Evolutionary conservation across 257 asterid genomes (phyloP).

Genomic region (Nicotiana knightiana): DNA sequence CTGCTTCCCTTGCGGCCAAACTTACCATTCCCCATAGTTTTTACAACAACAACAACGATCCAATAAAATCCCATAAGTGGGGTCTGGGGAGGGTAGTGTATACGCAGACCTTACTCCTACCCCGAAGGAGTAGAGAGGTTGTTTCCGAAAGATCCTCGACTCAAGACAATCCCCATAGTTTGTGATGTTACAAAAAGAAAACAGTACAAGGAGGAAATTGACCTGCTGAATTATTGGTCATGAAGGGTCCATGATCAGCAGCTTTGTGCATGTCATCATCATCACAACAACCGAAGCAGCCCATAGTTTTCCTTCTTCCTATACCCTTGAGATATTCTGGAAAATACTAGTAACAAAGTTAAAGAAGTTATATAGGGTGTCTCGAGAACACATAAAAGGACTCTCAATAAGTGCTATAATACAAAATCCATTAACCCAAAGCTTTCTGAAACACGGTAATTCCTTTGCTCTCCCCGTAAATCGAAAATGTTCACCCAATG

Average conservation of each 20-base stretch:
- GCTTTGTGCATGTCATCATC: conserved; percentile 61
- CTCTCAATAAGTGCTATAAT: background rate
- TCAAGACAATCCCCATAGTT: background rate
- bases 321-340: background rate
- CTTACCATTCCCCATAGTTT: background rate
- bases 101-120: too few species aligned
- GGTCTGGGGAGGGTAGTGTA: too few species aligned
- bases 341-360: background rate
- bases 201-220: conserved; percentile 6
- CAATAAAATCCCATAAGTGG: too few species aligned
- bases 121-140: too few species aligned
- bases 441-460: background rate
- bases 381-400: background rate
- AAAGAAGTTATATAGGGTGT: background rate
- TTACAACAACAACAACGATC: too few species aligned
- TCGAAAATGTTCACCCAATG: background rate
- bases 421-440: background rate
- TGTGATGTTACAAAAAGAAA: background rate
- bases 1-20: background rate
- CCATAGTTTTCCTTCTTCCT: conserved; percentile 27
- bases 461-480: background rate
- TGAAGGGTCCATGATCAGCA: conserved; percentile 50
- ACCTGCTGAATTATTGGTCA: conserved; percentile 52
- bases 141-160: too few species aligned
- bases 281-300: conserved; percentile 61